A percentile compares a stretch with the other conserved stretches of the same genome.
phyloP scores from a whole-genome alignment of 78 protist species.

The Capsaspora owczarzaki region DNA sequence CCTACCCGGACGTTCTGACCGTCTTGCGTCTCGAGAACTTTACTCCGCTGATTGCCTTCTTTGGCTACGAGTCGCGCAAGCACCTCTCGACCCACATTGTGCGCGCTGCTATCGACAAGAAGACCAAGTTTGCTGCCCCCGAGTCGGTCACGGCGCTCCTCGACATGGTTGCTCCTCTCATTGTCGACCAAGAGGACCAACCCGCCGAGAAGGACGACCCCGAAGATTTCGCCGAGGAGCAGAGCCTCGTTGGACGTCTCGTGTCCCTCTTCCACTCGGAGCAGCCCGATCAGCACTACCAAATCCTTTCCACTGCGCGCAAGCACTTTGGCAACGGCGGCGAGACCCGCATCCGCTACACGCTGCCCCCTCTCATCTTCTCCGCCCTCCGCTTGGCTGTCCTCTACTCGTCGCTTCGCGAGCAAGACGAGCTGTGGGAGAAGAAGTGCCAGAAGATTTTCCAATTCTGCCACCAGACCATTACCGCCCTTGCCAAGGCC shows the following conservation, averaged over 20 bases:
- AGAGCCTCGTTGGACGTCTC: conserved; percentile 54
- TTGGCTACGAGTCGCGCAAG: conserved; percentile 39
- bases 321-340: conserved; percentile 75
- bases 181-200: conserved; percentile 23
- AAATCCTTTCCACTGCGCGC: conserved; percentile 53
- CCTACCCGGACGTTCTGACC: conserved; percentile 40
- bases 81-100: conserved; percentile 27
- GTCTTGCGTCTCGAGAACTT: conserved; percentile 56
- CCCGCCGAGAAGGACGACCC: conserved; percentile 51
- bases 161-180: conserved; percentile 42
- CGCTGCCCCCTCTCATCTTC: conserved; percentile 26
- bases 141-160: conserved; percentile 31
- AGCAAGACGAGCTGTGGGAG: conserved; percentile 29
- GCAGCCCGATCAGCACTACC: conserved; percentile 44
- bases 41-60: conserved; percentile 27
- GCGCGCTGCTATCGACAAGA: background rate
- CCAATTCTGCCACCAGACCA: conserved; percentile 50
- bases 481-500: conserved; percentile 42
- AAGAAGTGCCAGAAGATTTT: conserved; percentile 37
- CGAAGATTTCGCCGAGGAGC: conserved; percentile 77
- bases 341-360: conserved; percentile 46
- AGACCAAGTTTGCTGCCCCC: background rate
- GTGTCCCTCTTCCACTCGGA: conserved; percentile 56
- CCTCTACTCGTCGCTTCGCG: no score
- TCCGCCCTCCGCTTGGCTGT: background rate